Conservation (phyloP, 345 rosid genomes). For the Brassica incana region DNA sequence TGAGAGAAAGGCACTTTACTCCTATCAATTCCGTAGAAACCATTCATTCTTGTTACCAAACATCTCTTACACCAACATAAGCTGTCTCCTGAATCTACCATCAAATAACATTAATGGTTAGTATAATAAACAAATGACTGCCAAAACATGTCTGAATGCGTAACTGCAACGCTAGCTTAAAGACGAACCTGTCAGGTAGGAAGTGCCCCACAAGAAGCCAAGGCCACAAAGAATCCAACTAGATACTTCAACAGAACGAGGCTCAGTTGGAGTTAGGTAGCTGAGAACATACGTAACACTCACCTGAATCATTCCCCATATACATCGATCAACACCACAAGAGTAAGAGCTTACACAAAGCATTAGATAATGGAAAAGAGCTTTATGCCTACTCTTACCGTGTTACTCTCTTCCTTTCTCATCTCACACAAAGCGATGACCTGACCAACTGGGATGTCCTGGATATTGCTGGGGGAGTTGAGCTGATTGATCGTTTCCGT, state of each 20-base stretch:
- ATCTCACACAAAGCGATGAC: conserved; percentile 84
- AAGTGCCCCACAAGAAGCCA: conserved; percentile 63
- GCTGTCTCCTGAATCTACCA: conserved; percentile 34
- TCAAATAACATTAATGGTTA: conserved; percentile 21
- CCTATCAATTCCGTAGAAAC: conserved; percentile 32
- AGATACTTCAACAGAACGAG: conserved; percentile 56
- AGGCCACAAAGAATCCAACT: conserved; percentile 76
- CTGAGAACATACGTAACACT: conserved; percentile 60
- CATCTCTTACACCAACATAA: conserved; percentile 43
- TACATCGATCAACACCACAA: conserved; percentile 43
- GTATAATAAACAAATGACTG: background rate
- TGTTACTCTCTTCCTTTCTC: conserved; percentile 43
- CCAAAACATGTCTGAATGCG: conserved; percentile 8
- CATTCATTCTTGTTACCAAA: conserved; percentile 39
- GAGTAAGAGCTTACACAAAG: conserved; percentile 8
- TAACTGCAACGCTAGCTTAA: conserved; percentile 3
- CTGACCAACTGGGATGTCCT: conserved; percentile 77
- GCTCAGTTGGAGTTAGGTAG: conserved; percentile 67
- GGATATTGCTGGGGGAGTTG: conserved; percentile 75
- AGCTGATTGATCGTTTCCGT: conserved; percentile 57
- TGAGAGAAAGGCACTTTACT: conserved; percentile 37
- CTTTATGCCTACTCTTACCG: conserved; percentile 22
- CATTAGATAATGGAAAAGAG: background rate
- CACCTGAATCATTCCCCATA: conserved; percentile 53
- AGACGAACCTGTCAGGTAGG: conserved; percentile 64